Evolutionary conservation across 108 stramenopile species (phyloP), one percentile per base, ranked within the genome.

Genomic region (Nitzschia sp.): DNA sequence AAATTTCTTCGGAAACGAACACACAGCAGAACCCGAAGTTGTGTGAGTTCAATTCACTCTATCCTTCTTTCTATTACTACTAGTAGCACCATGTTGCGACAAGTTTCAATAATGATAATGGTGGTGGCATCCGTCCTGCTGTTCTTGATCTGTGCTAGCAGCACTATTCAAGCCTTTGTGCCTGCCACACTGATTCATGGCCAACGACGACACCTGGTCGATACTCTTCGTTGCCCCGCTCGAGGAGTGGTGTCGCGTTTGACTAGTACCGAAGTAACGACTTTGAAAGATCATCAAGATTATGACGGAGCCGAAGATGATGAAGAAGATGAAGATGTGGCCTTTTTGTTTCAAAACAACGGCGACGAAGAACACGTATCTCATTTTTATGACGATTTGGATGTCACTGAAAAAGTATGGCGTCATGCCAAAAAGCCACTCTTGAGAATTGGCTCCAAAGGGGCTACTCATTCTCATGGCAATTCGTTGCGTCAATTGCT

Each of bases 401-500:
- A 57, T 57, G 9, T 13, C 8, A 30, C 27, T 3, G 56, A 57
- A 71, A 60, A 65, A 17, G 80, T 78, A 57, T 89, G 87, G 87
- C 57, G 85, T 32, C 54, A 82, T 63, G 85, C 54, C 28, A 82
- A 84, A 30, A 83, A 84, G 31, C 85, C 87, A 13, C 54, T 89
- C 24, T 31, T 89, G 25, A 19, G 70, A 13, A 81, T 89, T 57
- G 84, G 84, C 6, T 63, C 61, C 56, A 85, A 85, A 48, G 87
- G 87, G 11, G 73, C 73, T 13, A 65, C 79, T 5, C 24, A 34
- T 19, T 56, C 80, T 0, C 87, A 89, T 66, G 87, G 82, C 55
- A 89, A 89, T 58, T 74, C 72, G 17, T 63, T 89, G 46, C 72
- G 80, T 46, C 72, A 89, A 64, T 70, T 89, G 15, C 51, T 89